Percentiles rank a stretch among this genome's conserved stretches.
These are phyloP conservation scores for Trichoderma simmonsii DNA, from an alignment of 2,329 filamentous ascomycete species.

Conservation along the genomic window DNA sequence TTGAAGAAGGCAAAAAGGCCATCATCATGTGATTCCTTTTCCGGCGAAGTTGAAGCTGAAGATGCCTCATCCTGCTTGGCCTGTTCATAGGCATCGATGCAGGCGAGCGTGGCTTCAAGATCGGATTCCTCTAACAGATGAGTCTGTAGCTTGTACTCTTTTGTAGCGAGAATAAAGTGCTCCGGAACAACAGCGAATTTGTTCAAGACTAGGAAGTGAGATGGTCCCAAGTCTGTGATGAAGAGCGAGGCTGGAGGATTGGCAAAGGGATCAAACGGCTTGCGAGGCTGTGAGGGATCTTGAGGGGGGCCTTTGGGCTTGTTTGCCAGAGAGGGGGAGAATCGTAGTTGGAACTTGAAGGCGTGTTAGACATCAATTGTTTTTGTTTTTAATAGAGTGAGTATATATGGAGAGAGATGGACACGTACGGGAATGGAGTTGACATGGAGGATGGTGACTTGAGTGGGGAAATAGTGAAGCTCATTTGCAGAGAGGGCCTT, in stretches of 20 bases:
- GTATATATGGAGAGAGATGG: background rate
- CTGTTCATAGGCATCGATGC: slow-evolving; percentile 54
- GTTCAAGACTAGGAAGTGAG: slow-evolving; percentile 67
- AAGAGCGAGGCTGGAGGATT: slow-evolving; percentile 55
- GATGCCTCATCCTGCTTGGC: background rate
- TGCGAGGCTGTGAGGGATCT: slow-evolving; percentile 32
- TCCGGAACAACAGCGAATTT: slow-evolving; percentile 70
- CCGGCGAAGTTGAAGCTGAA: background rate
- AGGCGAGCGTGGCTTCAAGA: slow-evolving; percentile 58
- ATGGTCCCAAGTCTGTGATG: slow-evolving; percentile 47
- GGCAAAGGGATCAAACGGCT: slow-evolving; percentile 62
- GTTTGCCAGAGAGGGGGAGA: slow-evolving; percentile 63
- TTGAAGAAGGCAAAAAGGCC: slow-evolving; percentile 68
- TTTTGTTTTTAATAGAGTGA: too few species aligned
- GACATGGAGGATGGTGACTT: slow-evolving; percentile 47
- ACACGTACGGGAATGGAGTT: slow-evolving; percentile 42
- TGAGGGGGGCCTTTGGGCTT: slow-evolving; percentile 56
- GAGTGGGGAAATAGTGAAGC: slow-evolving; percentile 53
- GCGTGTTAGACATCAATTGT: slow-evolving; percentile 1
- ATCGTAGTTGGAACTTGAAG: slow-evolving; percentile 67
- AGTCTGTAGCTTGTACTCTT: slow-evolving; percentile 61
- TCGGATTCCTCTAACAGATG: slow-evolving; percentile 59
- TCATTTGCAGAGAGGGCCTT: slow-evolving; percentile 48
- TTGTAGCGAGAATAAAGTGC: slow-evolving; percentile 70
- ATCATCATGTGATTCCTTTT: slow-evolving; percentile 1